These are phyloP conservation scores for Diddensiella caesifluorescens DNA, from an alignment of 805 yeast species.

Conservation along the genomic window DNA sequence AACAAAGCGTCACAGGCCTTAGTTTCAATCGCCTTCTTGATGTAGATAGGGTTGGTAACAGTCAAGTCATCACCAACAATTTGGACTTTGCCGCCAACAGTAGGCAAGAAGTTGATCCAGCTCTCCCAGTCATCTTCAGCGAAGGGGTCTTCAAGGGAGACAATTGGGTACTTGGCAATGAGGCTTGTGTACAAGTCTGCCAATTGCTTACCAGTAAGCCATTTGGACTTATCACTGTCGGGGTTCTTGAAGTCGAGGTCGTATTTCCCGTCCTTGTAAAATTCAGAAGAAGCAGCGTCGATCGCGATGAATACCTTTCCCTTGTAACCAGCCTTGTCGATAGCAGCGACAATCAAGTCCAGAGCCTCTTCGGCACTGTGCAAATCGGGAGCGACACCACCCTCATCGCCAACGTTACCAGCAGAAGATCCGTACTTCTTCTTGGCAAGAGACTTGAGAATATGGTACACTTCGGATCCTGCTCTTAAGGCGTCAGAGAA, in stretches of 20 bases:
- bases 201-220: conserved; percentile 85
- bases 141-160: conserved; percentile 97
- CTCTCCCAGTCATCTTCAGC: conserved; percentile 99
- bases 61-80: conserved; percentile 98
- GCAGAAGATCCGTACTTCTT: conserved; percentile 96
- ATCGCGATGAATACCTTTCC: conserved; percentile 89
- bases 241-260: conserved; percentile 99
- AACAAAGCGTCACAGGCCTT: conserved; percentile 92
- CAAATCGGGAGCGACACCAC: conserved; percentile 99
- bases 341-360: conserved; percentile 86
- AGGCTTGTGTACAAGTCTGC: conserved; percentile 78
- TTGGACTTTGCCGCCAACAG: conserved; percentile 53
- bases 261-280: conserved; percentile 94
- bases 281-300: conserved; percentile 97
- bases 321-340: conserved; percentile 90
- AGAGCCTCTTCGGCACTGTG: conserved; percentile 94
- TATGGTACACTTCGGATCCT: conserved; percentile 97
- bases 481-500: conserved; percentile 96
- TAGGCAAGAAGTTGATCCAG: conserved; percentile 81
- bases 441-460: conserved; percentile 87
- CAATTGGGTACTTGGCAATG: conserved; percentile 90
- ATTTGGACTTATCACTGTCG: conserved; percentile 79
- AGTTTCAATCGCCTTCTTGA: conserved; percentile 92
- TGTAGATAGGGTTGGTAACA: conserved; percentile 95
- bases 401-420: conserved; percentile 99